Conservation (phyloP, 768 basidiomycete genomes). For the Tylopilus vinaceipallidus region DNA sequence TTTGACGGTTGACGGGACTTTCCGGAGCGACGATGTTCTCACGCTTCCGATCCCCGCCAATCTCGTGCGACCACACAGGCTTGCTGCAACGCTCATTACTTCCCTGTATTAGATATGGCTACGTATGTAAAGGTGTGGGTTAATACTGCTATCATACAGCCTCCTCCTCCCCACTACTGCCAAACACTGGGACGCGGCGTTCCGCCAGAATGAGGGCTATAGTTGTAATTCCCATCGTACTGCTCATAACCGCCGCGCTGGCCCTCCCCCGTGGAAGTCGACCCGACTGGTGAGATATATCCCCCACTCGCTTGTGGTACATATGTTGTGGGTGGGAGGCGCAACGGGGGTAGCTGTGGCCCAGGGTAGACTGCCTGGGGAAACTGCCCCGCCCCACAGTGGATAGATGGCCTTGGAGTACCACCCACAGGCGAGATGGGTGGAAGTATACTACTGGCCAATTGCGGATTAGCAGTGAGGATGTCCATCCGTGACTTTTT, state of each 20-base stretch:
- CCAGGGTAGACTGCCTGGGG: conserved; percentile 19
- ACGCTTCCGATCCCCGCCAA: conserved; percentile 25
- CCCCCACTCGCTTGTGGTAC: conserved; percentile 16
- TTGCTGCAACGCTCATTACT: conserved; percentile 7
- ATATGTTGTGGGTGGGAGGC: conserved; percentile 22
- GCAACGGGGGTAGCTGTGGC: conserved; percentile 29
- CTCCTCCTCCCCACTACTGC: no score
- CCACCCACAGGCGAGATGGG: conserved; percentile 27
- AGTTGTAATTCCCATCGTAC: conserved; percentile 25
- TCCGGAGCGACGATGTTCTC: conserved; percentile 29
- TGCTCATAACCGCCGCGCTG: conserved; percentile 25
- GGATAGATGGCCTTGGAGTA: conserved; percentile 11
- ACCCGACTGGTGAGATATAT: conserved; percentile 23
- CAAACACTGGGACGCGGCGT: conserved; percentile 25
- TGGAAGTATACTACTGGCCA: conserved; percentile 14
- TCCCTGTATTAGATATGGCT: conserved; percentile 19
- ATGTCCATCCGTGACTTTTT: conserved; percentile 55
- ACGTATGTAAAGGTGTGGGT: conserved; percentile 10
- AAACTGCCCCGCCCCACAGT: conserved; percentile 15
- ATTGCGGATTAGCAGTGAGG: conserved; percentile 10
- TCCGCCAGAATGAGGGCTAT: conserved; percentile 19
- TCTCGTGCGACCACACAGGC: conserved; percentile 1
- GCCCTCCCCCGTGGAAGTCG: conserved; percentile 15
- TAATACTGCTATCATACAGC: conserved; percentile 17
- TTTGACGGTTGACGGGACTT: conserved; percentile 34